Conservation (phyloP, 179 eudicot species). For the Beta macrorhiza region DNA sequence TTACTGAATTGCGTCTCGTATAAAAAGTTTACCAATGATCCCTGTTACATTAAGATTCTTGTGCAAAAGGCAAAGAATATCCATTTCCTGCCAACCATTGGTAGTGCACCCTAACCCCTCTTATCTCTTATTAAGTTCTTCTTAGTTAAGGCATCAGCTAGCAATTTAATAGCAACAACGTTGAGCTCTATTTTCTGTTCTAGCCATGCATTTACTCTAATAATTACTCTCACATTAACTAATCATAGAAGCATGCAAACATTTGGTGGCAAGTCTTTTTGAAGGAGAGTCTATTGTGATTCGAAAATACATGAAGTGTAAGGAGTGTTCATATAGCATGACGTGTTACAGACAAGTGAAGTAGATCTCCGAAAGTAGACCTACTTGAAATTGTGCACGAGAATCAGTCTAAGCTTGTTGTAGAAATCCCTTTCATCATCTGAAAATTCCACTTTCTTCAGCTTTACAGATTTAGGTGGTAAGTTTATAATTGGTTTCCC, state of each 20-base stretch:
- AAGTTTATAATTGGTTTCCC: conserved; percentile 84
- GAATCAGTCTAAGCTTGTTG: conserved; percentile 84
- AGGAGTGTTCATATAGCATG: not conserved
- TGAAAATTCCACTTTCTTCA: conserved; percentile 84
- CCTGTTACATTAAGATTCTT: not conserved
- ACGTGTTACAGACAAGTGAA: not conserved
- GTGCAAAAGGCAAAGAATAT: not conserved
- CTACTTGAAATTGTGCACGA: conserved; percentile 90
- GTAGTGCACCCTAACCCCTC: not conserved
- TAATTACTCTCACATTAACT: too few relatives aligned
- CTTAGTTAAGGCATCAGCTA: not conserved
- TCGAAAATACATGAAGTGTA: too few relatives aligned
- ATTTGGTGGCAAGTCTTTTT: too few relatives aligned
- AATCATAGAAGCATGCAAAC: not conserved
- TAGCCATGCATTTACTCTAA: not conserved
- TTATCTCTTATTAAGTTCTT: not conserved
- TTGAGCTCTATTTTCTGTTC: not conserved
- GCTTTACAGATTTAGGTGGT: conserved; percentile 75
- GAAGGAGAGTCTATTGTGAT: too few relatives aligned
- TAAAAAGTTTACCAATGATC: not conserved
- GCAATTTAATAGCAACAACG: not conserved
- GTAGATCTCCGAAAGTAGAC: conserved; percentile 24
- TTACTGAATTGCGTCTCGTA: not conserved
- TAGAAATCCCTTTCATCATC: conserved; percentile 83
- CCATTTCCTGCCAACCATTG: not conserved